Conservation (phyloP, 169 alveolate genomes). For the Eimeria brunetti region DNA sequence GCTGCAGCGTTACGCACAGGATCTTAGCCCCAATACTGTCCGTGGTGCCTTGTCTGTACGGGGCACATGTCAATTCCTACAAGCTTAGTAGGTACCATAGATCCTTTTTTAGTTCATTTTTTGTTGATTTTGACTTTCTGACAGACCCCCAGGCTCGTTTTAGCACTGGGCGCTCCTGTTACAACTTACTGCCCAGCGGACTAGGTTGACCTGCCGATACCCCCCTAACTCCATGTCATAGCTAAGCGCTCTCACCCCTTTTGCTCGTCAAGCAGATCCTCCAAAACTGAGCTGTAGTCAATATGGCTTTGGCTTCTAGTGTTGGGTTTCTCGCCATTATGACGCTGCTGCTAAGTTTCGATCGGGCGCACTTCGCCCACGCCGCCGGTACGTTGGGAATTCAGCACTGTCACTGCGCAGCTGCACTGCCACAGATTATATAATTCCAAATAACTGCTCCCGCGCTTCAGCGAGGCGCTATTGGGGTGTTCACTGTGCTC, state of each 20-base stretch:
- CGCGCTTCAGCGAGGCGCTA: neutral
- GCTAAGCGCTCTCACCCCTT: neutral
- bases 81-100: neutral
- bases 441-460: neutral
- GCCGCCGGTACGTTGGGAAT: constrained; percentile 28
- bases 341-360: constrained; percentile 5
- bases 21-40: constrained; percentile 1
- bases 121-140: neutral
- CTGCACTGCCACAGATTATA: neutral
- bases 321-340: constrained; percentile 13
- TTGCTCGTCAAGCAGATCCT: neutral
- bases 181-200: constrained; percentile 31
- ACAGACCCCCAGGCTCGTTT: neutral
- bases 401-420: neutral
- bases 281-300: neutral
- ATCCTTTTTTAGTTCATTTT: neutral
- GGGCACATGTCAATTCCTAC: neutral
- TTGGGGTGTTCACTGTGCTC: neutral
- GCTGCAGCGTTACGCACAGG: neutral
- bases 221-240: neutral
- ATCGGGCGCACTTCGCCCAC: constrained; percentile 9
- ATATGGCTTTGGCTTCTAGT: neutral
- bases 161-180: neutral
- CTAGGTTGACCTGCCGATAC: neutral
- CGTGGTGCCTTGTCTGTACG: neutral